Percentiles rank a stretch among this genome's conserved stretches.
Conservation (phyloP, 2,329 filamentous ascomycete genomes). For the Emmonsiellopsis sp. region DNA sequence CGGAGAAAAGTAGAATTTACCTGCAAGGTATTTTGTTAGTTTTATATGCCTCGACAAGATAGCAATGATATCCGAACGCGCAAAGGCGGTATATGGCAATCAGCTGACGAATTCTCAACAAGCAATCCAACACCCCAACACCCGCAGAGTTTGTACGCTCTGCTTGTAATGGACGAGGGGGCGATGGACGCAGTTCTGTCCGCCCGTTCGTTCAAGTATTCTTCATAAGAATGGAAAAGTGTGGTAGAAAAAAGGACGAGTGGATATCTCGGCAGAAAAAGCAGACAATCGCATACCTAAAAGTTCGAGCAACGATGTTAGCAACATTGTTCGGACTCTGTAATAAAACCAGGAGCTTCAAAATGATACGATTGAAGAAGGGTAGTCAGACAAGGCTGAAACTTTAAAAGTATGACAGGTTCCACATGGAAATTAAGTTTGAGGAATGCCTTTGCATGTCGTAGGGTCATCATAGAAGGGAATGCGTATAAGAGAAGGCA, state of each 20-base stretch:
- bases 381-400: slow-evolving; percentile 60
- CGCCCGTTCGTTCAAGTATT: slow-evolving; percentile 60
- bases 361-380: slow-evolving; percentile 7
- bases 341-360: slow-evolving; percentile 4
- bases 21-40: slow-evolving; percentile 11
- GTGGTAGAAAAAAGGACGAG: slow-evolving; percentile 13
- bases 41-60: slow-evolving; percentile 8
- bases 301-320: slow-evolving; percentile 3
- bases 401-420: slow-evolving; percentile 50
- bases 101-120: slow-evolving; percentile 63
- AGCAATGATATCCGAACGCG: background rate
- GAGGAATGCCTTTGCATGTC: slow-evolving; percentile 62
- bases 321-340: slow-evolving; percentile 21
- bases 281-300: slow-evolving; percentile 3
- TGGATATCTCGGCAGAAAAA: slow-evolving; percentile 8
- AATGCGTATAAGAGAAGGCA: slow-evolving; percentile 5
- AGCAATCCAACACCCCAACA: slow-evolving; percentile 45
- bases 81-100: slow-evolving; percentile 22
- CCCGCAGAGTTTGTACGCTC: slow-evolving; percentile 57
- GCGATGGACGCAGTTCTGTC: slow-evolving; percentile 50
- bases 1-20: slow-evolving; percentile 8
- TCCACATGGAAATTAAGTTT: slow-evolving; percentile 56
- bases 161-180: slow-evolving; percentile 43
- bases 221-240: slow-evolving; percentile 39
- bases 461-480: slow-evolving; percentile 47